Percentiles rank a stretch among this genome's conserved stretches.
These are phyloP conservation scores for Pyricularia sp. DNA, from an alignment of 2,329 filamentous ascomycete genomes.

Conservation along the genomic window DNA sequence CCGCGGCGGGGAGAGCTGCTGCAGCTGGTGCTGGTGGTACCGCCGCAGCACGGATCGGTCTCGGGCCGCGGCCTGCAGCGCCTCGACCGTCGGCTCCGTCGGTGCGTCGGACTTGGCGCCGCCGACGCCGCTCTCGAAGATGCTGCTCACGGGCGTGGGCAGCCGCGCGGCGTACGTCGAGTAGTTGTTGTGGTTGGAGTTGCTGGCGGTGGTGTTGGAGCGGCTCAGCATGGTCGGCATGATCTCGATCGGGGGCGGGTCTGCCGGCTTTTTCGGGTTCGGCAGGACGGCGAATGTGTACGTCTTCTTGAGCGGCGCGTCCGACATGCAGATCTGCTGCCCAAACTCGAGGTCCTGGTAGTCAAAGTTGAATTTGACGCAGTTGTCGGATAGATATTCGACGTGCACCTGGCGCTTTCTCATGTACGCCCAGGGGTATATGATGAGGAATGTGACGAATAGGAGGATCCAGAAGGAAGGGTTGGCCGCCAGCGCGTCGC, in stretches of 20 bases:
- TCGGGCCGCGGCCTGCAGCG: conserved; percentile 7
- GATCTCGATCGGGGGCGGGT: neutral
- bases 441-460: conserved; percentile 53
- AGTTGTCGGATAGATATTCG: conserved; percentile 64
- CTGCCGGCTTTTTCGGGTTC: conserved; percentile 28
- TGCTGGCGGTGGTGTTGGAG: conserved; percentile 1
- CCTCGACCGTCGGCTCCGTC: neutral
- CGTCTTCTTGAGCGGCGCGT: conserved; percentile 58
- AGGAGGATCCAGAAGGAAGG: conserved; percentile 58
- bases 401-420: conserved; percentile 56
- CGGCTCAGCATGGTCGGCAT: neutral
- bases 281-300: conserved; percentile 71
- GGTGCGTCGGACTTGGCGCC: neutral
- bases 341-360: conserved; percentile 52
- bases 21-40: conserved; percentile 3
- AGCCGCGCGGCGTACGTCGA: neutral
- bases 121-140: neutral
- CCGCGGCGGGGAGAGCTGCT: neutral
- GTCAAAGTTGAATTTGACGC: conserved; percentile 60
- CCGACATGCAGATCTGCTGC: conserved; percentile 50
- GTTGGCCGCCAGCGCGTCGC: conserved; percentile 24
- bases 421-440: conserved; percentile 65
- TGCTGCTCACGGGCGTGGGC: neutral
- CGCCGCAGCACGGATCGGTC: neutral
- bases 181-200: neutral